Evolutionary conservation across 2,329 filamentous ascomycete genomes (phyloP).

Genomic region (Trichoderma aggressivum): DNA sequence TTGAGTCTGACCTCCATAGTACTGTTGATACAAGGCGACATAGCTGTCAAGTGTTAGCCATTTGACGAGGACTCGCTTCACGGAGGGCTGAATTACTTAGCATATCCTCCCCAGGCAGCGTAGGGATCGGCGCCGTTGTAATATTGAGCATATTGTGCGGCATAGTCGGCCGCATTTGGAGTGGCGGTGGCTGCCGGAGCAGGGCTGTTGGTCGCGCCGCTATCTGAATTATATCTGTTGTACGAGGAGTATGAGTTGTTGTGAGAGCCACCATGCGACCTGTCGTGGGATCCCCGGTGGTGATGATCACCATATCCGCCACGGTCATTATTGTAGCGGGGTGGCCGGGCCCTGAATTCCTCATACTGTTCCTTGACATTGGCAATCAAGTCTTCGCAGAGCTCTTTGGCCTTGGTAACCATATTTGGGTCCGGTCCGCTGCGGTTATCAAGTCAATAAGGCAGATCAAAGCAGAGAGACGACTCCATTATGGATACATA

Average conservation of each 20-base stretch:
- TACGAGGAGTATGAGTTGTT: slow-evolving; percentile 31
- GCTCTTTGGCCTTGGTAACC: slow-evolving; percentile 80
- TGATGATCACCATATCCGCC: slow-evolving; percentile 33
- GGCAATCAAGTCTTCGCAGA: slow-evolving; percentile 81
- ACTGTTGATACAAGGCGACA: slow-evolving; percentile 71
- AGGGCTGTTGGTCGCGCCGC: slow-evolving; percentile 36
- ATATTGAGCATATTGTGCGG: slow-evolving; percentile 80
- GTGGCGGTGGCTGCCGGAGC: slow-evolving; percentile 30
- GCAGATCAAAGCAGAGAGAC: slow-evolving; percentile 26
- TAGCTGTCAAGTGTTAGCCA: slow-evolving; percentile 40
- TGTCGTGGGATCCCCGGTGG: slow-evolving; percentile 33
- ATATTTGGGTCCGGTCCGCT: slow-evolving; percentile 85
- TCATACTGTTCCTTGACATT: slow-evolving; percentile 91
- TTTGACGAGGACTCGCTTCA: neutral
- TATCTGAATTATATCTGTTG: slow-evolving; percentile 30
- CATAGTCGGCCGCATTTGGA: slow-evolving; percentile 56
- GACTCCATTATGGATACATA: slow-evolving; percentile 46
- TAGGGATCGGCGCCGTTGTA: slow-evolving; percentile 77
- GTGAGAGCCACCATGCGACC: slow-evolving; percentile 32
- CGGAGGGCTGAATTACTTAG: slow-evolving; percentile 51
- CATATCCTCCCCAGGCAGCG: slow-evolving; percentile 85
- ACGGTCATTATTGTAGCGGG: slow-evolving; percentile 52
- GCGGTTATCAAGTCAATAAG: slow-evolving; percentile 14
- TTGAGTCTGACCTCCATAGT: slow-evolving; percentile 50
- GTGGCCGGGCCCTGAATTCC: slow-evolving; percentile 79